phyloP scores from a whole-genome alignment of 2,329 filamentous ascomycete genomes.

The Thielaviopsis ethacetica region DNA sequence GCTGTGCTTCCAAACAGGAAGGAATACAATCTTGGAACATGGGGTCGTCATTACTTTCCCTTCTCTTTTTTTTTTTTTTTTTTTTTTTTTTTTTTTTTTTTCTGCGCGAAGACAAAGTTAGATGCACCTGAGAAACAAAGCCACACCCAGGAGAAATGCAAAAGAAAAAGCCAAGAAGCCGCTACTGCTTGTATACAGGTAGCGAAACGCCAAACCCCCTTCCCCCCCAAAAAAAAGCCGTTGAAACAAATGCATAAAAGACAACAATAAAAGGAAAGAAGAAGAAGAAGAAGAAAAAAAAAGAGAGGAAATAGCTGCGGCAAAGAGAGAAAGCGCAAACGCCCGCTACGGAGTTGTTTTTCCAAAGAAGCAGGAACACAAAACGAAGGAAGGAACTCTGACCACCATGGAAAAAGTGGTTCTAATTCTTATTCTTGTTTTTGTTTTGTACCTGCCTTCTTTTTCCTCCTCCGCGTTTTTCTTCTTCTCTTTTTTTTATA shows the following conservation, averaged over 20 bases:
- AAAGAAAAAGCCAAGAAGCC: neutral
- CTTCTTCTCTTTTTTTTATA: constrained; percentile 15
- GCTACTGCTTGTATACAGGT: too few species aligned
- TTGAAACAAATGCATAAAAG: neutral
- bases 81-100: neutral
- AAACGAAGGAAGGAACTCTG: neutral
- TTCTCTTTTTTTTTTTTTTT: neutral
- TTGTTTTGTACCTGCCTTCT: neutral
- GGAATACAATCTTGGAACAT: neutral
- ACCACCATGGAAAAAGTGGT: neutral
- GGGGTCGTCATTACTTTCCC: neutral
- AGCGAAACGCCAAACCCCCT: too few species aligned
- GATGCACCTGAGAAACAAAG: neutral
- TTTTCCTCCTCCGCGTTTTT: constrained; percentile 10
- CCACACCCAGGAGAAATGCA: neutral
- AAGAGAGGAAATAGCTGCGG: neutral
- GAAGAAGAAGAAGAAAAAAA: neutral
- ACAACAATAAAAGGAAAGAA: neutral
- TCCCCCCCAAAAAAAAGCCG: neutral
- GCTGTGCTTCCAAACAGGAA: neutral
- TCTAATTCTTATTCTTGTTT: constrained; percentile 1
- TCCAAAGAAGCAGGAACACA: neutral
- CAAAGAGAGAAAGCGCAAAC: too few species aligned
- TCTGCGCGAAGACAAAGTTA: neutral
- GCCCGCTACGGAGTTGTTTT: neutral